Evolutionary conservation across 257 asterid species (phyloP).

Genomic region (Nicotiana knightiana): DNA sequence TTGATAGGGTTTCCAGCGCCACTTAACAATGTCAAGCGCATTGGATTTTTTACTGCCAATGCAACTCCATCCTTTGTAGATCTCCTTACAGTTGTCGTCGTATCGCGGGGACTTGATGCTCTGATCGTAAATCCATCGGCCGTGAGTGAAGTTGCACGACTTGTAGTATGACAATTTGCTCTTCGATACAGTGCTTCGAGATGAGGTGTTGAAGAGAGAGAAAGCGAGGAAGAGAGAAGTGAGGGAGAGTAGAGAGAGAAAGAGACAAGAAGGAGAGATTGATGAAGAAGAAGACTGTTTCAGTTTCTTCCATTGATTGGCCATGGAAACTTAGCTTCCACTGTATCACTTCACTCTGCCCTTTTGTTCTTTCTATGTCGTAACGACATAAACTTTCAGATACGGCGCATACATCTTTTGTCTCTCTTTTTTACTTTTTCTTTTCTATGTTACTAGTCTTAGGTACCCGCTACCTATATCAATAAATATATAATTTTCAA

Average conservation of each 20-base stretch:
- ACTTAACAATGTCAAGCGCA: conserved; percentile 64
- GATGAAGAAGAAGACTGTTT: conserved; percentile 19
- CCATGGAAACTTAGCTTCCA: conserved; percentile 36
- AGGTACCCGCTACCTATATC: too few species aligned
- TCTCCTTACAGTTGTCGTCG: conserved; percentile 85
- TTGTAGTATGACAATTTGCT: not conserved
- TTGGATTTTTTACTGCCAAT: conserved; percentile 64
- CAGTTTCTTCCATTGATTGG: conserved; percentile 47
- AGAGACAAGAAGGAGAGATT: conserved; percentile 26
- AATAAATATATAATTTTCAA: too few species aligned
- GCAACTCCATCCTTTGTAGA: conserved; percentile 97
- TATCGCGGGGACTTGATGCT: conserved; percentile 53
- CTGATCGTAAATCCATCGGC: conserved; percentile 74
- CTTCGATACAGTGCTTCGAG: not conserved
- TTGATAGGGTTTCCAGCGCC: conserved; percentile 86
- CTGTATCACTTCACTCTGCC: not conserved
- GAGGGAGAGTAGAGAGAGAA: conserved; percentile 49
- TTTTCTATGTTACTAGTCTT: too few species aligned
- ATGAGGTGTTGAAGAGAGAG: conserved; percentile 39
- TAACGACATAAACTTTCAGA: not conserved
- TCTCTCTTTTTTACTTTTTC: too few species aligned
- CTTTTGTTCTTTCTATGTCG: not conserved
- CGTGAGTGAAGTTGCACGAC: conserved; percentile 62
- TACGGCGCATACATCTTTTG: not conserved
- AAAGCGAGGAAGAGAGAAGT: conserved; percentile 46